phyloP scores from a whole-genome alignment of 148 eudicot species.

The Selenicereus undatus region DNA sequence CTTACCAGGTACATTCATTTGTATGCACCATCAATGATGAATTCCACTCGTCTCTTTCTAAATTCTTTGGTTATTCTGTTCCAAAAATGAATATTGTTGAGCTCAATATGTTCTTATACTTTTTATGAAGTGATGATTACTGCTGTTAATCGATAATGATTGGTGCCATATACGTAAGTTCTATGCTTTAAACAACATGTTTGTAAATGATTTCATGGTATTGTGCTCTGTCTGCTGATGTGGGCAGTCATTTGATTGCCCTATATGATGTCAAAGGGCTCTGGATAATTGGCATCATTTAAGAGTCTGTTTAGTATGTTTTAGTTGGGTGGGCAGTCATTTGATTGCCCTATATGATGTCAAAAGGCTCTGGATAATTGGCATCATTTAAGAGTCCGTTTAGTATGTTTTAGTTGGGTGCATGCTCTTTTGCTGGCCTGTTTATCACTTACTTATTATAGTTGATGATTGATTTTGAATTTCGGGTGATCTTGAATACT shows the following conservation, averaged over 20 bases:
- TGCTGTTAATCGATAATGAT: background rate
- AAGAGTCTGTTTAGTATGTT: too few relatives aligned
- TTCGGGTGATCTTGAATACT: too few relatives aligned
- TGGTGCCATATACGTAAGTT: background rate
- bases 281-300: background rate
- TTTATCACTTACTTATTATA: too few relatives aligned
- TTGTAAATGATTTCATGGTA: background rate
- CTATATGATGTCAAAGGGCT: background rate
- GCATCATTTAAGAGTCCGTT: background rate
- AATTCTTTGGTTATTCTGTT: background rate
- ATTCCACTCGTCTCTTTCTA: too few relatives aligned
- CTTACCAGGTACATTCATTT: slow-evolving; percentile 64
- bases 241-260: background rate
- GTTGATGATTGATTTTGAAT: too few relatives aligned
- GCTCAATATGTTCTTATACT: background rate
- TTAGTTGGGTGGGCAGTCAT: background rate
- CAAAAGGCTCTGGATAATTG: too few relatives aligned
- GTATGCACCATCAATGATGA: background rate
- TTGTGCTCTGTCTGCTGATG: background rate
- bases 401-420: too few relatives aligned
- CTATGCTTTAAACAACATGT: background rate
- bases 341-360: background rate
- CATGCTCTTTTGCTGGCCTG: too few relatives aligned
- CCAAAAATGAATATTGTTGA: background rate
- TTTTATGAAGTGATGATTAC: background rate